phyloP scores from a whole-genome alignment of 345 rosid genomes.

The Lumnitzera racemosa region DNA sequence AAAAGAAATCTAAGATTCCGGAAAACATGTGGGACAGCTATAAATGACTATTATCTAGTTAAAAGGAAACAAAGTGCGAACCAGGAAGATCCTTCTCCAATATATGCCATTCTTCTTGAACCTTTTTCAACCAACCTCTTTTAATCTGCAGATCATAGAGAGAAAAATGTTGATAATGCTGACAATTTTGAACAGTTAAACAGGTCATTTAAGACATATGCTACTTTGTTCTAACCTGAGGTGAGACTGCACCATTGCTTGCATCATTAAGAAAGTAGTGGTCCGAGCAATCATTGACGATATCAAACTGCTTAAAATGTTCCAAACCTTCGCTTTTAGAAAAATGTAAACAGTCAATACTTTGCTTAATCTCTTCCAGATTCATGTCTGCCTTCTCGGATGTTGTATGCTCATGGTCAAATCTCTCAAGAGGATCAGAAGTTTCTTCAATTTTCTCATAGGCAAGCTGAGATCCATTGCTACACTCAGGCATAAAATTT shows the following conservation, averaged over 20 bases:
- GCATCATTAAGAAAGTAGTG: slow-evolving; percentile 57
- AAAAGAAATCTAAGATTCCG: neutral
- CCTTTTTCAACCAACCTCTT: slow-evolving; percentile 74
- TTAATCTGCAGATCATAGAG: slow-evolving; percentile 37
- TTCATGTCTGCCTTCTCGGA: slow-evolving; percentile 13
- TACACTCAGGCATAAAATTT: slow-evolving; percentile 29
- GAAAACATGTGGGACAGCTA: too few species aligned
- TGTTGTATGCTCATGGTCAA: slow-evolving; percentile 16
- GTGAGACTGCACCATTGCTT: slow-evolving; percentile 28
- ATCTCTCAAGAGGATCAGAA: slow-evolving; percentile 23
- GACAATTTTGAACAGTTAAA: too few species aligned
- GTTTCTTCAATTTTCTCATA: slow-evolving; percentile 25
- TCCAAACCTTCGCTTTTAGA: slow-evolving; percentile 13
- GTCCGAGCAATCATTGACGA: slow-evolving; percentile 63
- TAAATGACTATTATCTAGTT: too few species aligned
- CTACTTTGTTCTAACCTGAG: slow-evolving; percentile 50
- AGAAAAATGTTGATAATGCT: neutral
- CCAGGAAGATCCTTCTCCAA: slow-evolving; percentile 76
- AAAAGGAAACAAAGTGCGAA: slow-evolving; percentile 17
- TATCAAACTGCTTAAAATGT: slow-evolving; percentile 60
- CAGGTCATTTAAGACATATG: neutral
- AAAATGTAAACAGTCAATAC: slow-evolving; percentile 9
- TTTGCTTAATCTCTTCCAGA: slow-evolving; percentile 20
- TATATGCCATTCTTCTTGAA: slow-evolving; percentile 86
- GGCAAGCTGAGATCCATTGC: slow-evolving; percentile 21